phyloP scores from a whole-genome alignment of 441 rosid species.

The Caryocar brasiliense region DNA sequence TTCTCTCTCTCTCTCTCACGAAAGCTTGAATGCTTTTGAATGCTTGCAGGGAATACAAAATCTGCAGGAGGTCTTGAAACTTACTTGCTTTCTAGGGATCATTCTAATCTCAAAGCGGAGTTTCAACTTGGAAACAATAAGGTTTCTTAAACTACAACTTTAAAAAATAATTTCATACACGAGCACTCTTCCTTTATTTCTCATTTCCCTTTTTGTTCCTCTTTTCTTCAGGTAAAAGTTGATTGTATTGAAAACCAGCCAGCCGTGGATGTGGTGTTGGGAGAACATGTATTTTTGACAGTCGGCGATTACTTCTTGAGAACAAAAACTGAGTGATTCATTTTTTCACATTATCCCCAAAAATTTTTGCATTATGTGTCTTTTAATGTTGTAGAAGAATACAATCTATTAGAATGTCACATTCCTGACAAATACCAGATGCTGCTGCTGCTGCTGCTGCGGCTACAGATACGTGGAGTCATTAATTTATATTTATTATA shows the following conservation, averaged over 20 bases:
- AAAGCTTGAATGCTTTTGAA: neutral
- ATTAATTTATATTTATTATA: too few relatives aligned
- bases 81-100: constrained; percentile 71
- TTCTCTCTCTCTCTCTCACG: neutral
- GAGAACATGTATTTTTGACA: constrained; percentile 53
- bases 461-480: too few relatives aligned
- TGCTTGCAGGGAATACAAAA: constrained; percentile 56
- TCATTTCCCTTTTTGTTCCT: neutral
- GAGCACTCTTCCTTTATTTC: too few relatives aligned
- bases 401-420: too few relatives aligned
- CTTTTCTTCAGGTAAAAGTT: constrained; percentile 40
- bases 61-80: constrained; percentile 43
- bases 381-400: too few relatives aligned
- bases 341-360: too few relatives aligned
- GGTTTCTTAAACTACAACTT: too few relatives aligned
- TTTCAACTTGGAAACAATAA: constrained; percentile 65
- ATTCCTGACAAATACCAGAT: too few relatives aligned
- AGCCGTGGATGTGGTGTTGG: constrained; percentile 34
- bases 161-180: too few relatives aligned
- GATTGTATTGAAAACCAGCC: constrained; percentile 58
- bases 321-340: constrained; percentile 9
- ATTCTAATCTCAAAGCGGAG: constrained; percentile 50
- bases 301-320: constrained; percentile 40
- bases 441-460: too few relatives aligned
- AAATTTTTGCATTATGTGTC: too few relatives aligned